Evolutionary conservation across 2,329 filamentous ascomycete genomes (phyloP), one percentile per base, ranked within the genome.

Genomic region (Aspergillus vadensis): DNA sequence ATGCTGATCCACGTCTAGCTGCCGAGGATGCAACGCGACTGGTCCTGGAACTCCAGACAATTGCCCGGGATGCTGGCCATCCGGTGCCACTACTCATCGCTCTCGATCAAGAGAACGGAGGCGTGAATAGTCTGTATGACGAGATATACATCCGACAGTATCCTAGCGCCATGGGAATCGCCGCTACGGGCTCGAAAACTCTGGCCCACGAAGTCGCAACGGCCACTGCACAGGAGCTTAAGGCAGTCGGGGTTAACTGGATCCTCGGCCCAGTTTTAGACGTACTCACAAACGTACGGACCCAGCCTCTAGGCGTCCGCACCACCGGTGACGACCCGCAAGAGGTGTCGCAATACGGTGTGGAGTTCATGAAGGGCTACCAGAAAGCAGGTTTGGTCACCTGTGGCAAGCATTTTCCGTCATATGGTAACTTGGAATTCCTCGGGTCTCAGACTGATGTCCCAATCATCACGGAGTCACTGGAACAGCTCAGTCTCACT

Each of bases 121-220:
- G 94, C 3, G 94, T 97, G 75, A 98, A 97, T 80, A 97, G 92
- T 77, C 84, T 98, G 2, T 97, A 96, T 71, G 94, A 98, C 74
- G 92, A 97, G 69, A 91, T 95, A 71, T 95, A 93, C 74, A 94
- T 98, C 67, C 92, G 92, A 66, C 95, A 98, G 74, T 99, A 97
- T 68, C 95, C 95, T 8, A 97, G 93, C 71, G 91, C 94, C 64
- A 98, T 99, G 94, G 94, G 93, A 12, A 85, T 97, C 62, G 92
- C 94, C n/a, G 95, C 95, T 21, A 92, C 93, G 4, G 92, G 93
- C 23, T 93, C 89, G 10, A 88, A 88, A 38, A 87, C 95, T 10
- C 81, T 98, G 57, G 91, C 94, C 5, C 96, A 94, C 72, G 89
- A 94, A 67, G 88, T 98, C 58, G 94, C 92, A 59, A 93, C 94